phyloP scores from a whole-genome alignment of 768 basidiomycete species.

The Amanita subjunquillea region DNA sequence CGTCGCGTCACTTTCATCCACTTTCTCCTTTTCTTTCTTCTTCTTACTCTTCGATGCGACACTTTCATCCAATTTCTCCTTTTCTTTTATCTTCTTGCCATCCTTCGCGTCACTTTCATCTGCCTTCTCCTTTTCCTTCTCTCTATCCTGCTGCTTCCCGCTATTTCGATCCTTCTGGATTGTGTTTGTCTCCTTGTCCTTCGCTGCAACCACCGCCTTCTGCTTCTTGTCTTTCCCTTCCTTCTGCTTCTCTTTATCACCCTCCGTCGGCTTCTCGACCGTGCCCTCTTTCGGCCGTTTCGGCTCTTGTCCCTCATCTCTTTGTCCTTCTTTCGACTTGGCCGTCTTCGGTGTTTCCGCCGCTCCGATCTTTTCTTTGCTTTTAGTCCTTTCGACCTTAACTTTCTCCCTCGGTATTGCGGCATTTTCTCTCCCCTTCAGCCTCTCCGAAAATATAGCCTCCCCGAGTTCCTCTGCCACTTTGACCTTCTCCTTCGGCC shows the following conservation, averaged over 20 bases:
- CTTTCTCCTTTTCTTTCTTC: not conserved
- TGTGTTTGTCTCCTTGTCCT: not conserved
- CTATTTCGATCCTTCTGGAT: not conserved
- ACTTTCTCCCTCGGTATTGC: not conserved
- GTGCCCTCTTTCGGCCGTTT: not conserved
- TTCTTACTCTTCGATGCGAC: too few relatives aligned
- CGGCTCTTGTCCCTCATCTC: not conserved
- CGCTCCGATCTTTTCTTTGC: not conserved
- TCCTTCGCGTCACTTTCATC: too few relatives aligned
- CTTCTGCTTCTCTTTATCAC: not conserved
- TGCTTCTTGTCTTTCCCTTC: not conserved
- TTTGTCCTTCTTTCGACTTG: not conserved
- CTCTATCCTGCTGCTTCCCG: not conserved
- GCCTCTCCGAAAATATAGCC: not conserved
- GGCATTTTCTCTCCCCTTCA: not conserved
- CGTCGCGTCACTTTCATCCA: not conserved
- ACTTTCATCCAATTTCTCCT: not conserved
- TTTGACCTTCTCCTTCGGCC: not conserved
- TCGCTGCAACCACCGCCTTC: not conserved
- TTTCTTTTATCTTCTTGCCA: not conserved
- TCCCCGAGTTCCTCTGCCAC: not conserved
- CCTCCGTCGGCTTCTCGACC: not conserved
- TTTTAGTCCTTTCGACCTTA: not conserved
- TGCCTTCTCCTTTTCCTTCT: not conserved
- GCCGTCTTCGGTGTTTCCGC: not conserved